Percentiles rank a stretch among this genome's conserved stretches.
Conservation (phyloP, 768 basidiomycete genomes). For the Lactarius sp. region DNA sequence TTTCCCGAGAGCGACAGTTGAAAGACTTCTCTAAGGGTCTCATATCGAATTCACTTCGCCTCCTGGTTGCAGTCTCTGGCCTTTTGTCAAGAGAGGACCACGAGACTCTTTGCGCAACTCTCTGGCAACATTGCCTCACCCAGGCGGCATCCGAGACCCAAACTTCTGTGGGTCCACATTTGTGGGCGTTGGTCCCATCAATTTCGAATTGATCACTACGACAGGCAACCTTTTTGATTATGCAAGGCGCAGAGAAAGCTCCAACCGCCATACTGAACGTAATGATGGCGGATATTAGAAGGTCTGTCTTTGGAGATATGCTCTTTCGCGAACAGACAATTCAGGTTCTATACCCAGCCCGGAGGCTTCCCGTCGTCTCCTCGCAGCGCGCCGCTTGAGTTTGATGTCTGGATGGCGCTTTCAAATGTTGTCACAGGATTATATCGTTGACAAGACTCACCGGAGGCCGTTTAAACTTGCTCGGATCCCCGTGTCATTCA, state of each 20-base stretch:
- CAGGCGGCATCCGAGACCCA: constrained; percentile 37
- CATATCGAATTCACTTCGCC: constrained; percentile 40
- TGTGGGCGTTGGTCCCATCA: neutral
- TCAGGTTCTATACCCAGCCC: constrained; percentile 35
- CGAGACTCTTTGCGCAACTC: constrained; percentile 43
- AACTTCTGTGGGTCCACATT: constrained; percentile 43
- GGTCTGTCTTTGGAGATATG: constrained; percentile 12
- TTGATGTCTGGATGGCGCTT: constrained; percentile 62
- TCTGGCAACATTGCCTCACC: constrained; percentile 55
- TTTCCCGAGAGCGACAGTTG: constrained; percentile 16
- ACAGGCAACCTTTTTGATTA: constrained; percentile 27
- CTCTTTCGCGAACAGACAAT: neutral
- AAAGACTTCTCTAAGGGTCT: constrained; percentile 23
- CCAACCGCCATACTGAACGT: neutral
- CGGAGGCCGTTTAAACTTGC: constrained; percentile 64
- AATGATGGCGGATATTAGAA: constrained; percentile 16
- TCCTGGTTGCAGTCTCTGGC: constrained; percentile 59
- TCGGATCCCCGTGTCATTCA: constrained; percentile 67
- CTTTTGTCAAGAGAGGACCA: constrained; percentile 48
- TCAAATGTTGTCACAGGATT: constrained; percentile 59
- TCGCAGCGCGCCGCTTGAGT: constrained; percentile 51
- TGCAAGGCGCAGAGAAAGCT: constrained; percentile 30
- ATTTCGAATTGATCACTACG: neutral
- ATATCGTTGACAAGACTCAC: constrained; percentile 54
- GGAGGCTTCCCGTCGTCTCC: constrained; percentile 43